Base-by-base conservation (phyloP, 306 rosid species). In the Vigna reflexopilosa region DNA sequence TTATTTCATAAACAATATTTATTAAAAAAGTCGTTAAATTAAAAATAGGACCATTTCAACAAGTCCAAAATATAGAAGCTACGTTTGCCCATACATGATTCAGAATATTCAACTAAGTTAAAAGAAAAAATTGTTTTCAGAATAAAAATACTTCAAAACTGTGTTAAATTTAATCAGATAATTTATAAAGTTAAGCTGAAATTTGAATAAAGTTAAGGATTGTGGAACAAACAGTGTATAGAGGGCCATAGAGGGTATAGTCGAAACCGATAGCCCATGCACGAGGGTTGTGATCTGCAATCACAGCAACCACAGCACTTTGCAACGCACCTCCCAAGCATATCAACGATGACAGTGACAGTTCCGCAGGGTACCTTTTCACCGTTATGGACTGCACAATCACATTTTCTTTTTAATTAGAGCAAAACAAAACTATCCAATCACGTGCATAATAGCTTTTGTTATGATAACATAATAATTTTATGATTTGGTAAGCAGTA, bases 241-340 rank as follows among this genome's bases (percentile, higher is more conserved):
- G 84, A 69, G 93, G 91, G 51, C 88, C 88, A 4, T 83, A 86
- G 55, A 92, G 93, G 67, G 82, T 85, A 7, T 78, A 77, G 75
- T 90, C 87, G 74, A 86, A 88, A 11, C 89, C 91, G 0, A 88
- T 78, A 3, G 86, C 80, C 97, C 97, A 90, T 0, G 93, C 84
- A 2, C 72, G 77, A 61, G 88, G 7, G 54, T 30, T 85, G 30
- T 59, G 93, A 69, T 90, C 92, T 1, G 80, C 26, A 0, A 81
- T 76, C 0, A 90, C 50, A 15, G 97, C 96, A 26, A 92, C 80
- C 1, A 79, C 85, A 0, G 89, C 72, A 72, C 83, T 72, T 77
- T 93, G 90, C 65, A 90, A 7, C 2, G 89, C 81, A 0, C 93
- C 97, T 48, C 32, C 14, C 24, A 86, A 82, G 86, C 96, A 90